Conservation (phyloP, 805 yeast genomes). For the Hermanozyma aechmeae region DNA sequence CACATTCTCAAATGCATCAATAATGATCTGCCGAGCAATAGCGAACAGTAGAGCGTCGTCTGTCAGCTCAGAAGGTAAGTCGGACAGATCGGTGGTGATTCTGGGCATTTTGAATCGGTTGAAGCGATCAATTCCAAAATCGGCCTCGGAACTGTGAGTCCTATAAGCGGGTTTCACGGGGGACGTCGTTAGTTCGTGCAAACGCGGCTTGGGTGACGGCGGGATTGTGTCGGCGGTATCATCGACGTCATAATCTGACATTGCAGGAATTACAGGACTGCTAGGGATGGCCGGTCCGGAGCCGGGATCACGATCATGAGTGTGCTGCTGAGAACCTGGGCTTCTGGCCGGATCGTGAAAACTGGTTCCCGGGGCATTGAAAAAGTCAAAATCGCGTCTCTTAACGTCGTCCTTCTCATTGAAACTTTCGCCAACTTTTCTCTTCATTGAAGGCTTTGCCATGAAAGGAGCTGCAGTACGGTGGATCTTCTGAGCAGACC, state of each 20-base stretch:
- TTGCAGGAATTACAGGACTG: constrained; percentile 25
- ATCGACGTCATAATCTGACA: constrained; percentile 23
- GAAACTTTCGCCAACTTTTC: constrained; percentile 35
- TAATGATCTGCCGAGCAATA: constrained; percentile 33
- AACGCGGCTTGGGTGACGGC: constrained; percentile 4
- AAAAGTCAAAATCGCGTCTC: constrained; percentile 17
- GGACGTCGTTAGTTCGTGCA: not conserved
- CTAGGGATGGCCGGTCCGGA: constrained; percentile 16
- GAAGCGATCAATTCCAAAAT: constrained; percentile 44
- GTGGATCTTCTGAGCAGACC: constrained; percentile 15
- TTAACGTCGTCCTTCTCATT: constrained; percentile 33
- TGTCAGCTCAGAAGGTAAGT: not conserved
- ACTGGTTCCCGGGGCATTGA: constrained; percentile 2
- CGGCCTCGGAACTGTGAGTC: constrained; percentile 27
- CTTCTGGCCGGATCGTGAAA: not conserved
- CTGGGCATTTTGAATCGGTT: constrained; percentile 25
- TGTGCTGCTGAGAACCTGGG: constrained; percentile 2
- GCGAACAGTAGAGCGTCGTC: constrained; percentile 1
- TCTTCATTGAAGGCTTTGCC: constrained; percentile 24
- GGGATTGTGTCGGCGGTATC: constrained; percentile 11
- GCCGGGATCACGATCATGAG: constrained; percentile 1
- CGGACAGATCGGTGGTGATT: not conserved
- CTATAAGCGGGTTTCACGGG: constrained; percentile 1
- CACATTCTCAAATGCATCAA: constrained; percentile 39
- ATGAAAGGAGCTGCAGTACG: constrained; percentile 12